Percentiles rank a stretch among this genome's conserved stretches.
phyloP scores from a whole-genome alignment of 129 eudicot species.

The Mikania micrantha region DNA sequence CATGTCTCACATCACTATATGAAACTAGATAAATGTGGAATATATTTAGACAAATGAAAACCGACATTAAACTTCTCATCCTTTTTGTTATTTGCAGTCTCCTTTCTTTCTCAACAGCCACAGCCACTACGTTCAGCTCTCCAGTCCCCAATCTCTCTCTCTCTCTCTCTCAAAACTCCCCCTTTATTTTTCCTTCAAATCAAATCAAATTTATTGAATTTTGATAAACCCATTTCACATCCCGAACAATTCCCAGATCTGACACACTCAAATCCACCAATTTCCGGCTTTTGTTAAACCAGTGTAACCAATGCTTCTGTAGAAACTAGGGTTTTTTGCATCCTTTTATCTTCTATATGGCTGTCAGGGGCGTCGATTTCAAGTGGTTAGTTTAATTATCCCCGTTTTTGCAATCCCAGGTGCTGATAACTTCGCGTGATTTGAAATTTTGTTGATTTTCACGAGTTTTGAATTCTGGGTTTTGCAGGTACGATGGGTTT shows the following conservation, averaged over 20 bases:
- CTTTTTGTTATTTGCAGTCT: too few species aligned
- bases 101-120: too few species aligned
- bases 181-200: neutral
- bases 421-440: neutral
- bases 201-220: constrained; percentile 11
- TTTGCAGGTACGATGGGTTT: constrained; percentile 93
- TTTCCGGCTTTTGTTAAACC: neutral
- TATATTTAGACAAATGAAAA: too few species aligned
- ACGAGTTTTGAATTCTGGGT: constrained; percentile 6
- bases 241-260: constrained; percentile 7
- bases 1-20: too few species aligned
- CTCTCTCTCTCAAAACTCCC: neutral
- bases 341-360: constrained; percentile 29
- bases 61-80: too few species aligned
- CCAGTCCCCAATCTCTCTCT: constrained; percentile 8
- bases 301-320: neutral
- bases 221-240: constrained; percentile 1
- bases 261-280: neutral
- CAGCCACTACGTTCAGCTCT: too few species aligned
- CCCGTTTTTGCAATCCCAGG: neutral
- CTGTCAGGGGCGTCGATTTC: constrained; percentile 65
- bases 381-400: constrained; percentile 45
- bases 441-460: neutral
- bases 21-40: too few species aligned
- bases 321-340: constrained; percentile 27